Evolutionary conservation across 495 filamentous ascomycete genomes (phyloP), one percentile per base, ranked within the genome.

Genomic region (Diplogelasinospora grovesii): DNA sequence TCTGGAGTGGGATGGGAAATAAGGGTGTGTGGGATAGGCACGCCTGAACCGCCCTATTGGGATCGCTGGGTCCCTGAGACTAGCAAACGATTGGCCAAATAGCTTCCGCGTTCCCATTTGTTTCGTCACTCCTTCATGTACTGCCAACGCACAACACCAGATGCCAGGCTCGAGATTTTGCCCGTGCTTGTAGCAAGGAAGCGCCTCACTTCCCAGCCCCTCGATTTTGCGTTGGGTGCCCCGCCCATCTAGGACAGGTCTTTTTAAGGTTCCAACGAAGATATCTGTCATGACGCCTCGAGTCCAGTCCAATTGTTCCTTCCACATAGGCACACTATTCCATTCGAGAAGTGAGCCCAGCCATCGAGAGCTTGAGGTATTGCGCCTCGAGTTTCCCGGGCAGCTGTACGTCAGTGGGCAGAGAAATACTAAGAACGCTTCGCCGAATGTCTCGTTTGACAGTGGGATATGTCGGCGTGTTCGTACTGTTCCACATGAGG

Each of bases 121-220:
- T 57, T 54, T 56, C 55, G 47, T 59, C 50, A 53, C 43, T 48
- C 45, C n/a, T 32, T 52, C 41, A 52, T 56, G 56, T 55, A 53
- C 45, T 57, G 59, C 56, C 59, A 62, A 29, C 50, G 50, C 46
- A 54, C 43, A 36, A 41, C 43, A 39, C 48, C 26, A 47, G 39
- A 33, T 47, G 19, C 44, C 31, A 32, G 28, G 19, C 38, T 40
- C 33, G 39, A 36, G 30, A 39, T 25, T 39, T 45, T 36, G 34
- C 33, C 15, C 42, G 9, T 11, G 35, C 30, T 34, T 21, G n/a
- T n/a, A n/a, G n/a, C n/a, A n/a, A n/a, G n/a, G n/a, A n/a, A n/a
- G n/a, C n/a, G n/a, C 36, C 20, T 36, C 39, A 44, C 11, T 46
- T 40, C 47, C 59, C 59, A 60, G 37, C 59, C 59, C 36, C 56